Conservation (phyloP, 441 rosid species). For the Rhodomyrtus psidioides region DNA sequence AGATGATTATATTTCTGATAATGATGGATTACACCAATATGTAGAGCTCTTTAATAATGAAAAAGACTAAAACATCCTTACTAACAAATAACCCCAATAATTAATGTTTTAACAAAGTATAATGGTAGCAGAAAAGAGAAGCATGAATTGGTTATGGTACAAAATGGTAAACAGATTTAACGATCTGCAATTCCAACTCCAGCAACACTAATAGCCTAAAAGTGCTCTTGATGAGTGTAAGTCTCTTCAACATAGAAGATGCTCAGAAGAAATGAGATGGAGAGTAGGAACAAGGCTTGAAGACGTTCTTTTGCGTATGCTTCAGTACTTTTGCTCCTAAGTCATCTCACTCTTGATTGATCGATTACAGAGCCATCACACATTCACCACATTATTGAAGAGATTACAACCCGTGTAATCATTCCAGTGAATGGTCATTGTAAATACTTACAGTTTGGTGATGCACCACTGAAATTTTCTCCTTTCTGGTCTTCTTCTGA, state of each 20-base stretch:
- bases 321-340: background rate
- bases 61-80: too few relatives aligned
- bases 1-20: too few relatives aligned
- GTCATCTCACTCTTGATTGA: background rate
- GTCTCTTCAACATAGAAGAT: background rate
- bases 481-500: conserved; percentile 43
- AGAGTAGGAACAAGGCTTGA: background rate
- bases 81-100: too few relatives aligned
- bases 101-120: background rate
- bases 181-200: background rate
- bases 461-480: conserved; percentile 42
- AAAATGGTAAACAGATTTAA: background rate
- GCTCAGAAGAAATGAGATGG: background rate
- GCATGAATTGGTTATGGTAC: background rate
- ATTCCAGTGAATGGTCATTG: background rate
- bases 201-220: background rate
- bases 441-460: background rate
- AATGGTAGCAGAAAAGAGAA: background rate
- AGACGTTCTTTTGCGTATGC: background rate
- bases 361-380: background rate
- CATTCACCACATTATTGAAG: conserved; percentile 15
- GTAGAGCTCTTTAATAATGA: too few relatives aligned
- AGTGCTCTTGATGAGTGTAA: background rate
- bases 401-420: background rate
- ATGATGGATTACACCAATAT: too few relatives aligned